phyloP scores from a whole-genome alignment of 495 filamentous ascomycete genomes.

The Penicillium steckii region DNA sequence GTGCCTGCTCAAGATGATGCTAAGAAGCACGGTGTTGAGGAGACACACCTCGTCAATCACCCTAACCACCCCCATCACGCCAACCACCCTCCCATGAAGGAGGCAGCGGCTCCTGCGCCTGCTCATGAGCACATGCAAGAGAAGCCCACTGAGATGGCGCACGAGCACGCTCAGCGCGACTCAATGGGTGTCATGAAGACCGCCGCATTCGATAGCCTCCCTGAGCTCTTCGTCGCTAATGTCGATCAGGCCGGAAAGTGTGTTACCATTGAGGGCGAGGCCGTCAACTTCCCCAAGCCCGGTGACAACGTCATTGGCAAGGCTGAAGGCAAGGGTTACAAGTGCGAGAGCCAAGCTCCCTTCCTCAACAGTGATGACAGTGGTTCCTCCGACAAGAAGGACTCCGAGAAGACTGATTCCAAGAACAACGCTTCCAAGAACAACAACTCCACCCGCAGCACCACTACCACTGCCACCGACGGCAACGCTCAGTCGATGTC shows the following conservation, averaged over 20 bases:
- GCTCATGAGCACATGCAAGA: neutral
- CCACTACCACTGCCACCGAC: constrained; percentile 1
- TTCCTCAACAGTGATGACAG: constrained; percentile 14
- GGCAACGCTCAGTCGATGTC: constrained; percentile 6
- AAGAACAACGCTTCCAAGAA: neutral
- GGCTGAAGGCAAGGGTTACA: constrained; percentile 23
- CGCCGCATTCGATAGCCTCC: constrained; percentile 27
- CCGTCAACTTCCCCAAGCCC: constrained; percentile 29
- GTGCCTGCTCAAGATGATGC: neutral
- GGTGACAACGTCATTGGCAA: constrained; percentile 23
- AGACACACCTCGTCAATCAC: constrained; percentile 2
- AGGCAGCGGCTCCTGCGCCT: neutral
- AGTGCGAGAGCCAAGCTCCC: constrained; percentile 23
- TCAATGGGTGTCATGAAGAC: constrained; percentile 57
- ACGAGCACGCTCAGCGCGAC: constrained; percentile 19
- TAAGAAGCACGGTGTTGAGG: constrained; percentile 1
- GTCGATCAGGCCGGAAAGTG: constrained; percentile 38
- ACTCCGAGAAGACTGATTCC: neutral
- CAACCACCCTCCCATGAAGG: constrained; percentile 10
- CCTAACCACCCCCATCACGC: neutral
- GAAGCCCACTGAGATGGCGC: neutral
- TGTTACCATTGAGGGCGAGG: constrained; percentile 27
- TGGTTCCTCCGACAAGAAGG: neutral
- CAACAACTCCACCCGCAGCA: constrained; percentile 1
- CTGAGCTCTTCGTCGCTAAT: constrained; percentile 61